Percentiles rank a stretch among this genome's conserved stretches.
phyloP scores from a whole-genome alignment of 2,329 filamentous ascomycete species.

The Cladosporium sp. region DNA sequence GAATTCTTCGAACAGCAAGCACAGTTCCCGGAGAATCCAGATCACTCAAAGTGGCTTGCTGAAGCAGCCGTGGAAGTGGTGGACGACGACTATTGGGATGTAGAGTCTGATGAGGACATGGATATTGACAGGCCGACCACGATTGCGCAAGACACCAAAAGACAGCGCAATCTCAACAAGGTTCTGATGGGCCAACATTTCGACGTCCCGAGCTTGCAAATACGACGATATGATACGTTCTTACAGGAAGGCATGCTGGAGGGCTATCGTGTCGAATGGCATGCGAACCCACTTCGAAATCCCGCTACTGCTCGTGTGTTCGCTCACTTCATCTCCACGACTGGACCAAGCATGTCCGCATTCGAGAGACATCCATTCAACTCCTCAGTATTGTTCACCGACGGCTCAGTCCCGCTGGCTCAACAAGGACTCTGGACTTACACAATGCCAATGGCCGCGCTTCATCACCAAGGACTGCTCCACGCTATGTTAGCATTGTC shows the following conservation, averaged over 20 bases:
- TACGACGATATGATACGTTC: conserved; percentile 49
- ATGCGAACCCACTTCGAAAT: conserved; percentile 71
- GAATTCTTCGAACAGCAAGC: conserved; percentile 33
- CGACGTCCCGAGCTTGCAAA: conserved; percentile 31
- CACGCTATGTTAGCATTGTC: conserved; percentile 88
- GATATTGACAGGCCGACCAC: conserved; percentile 27
- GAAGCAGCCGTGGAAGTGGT: conserved; percentile 47
- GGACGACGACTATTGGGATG: conserved; percentile 54
- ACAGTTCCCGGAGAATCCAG: conserved; percentile 10
- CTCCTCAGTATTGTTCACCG: conserved; percentile 65
- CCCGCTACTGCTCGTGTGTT: conserved; percentile 80
- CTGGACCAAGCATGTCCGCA: conserved; percentile 80
- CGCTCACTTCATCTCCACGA: conserved; percentile 87
- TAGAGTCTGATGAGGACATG: conserved; percentile 51
- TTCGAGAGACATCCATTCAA: conserved; percentile 83
- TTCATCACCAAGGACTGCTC: conserved; percentile 80
- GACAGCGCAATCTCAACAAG: conserved; percentile 30
- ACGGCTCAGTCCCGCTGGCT: conserved; percentile 61
- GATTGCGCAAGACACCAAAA: conserved; percentile 24
- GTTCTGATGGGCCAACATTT: conserved; percentile 34
- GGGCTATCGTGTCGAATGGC: conserved; percentile 49
- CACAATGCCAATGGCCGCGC: conserved; percentile 78
- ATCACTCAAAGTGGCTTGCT: conserved; percentile 36
- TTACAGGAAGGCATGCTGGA: conserved; percentile 51
- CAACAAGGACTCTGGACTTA: conserved; percentile 69